Evolutionary conservation across 2,329 filamentous ascomycete species (phyloP), one percentile per base, ranked within the genome.

Genomic region (Fusarium sp.): DNA sequence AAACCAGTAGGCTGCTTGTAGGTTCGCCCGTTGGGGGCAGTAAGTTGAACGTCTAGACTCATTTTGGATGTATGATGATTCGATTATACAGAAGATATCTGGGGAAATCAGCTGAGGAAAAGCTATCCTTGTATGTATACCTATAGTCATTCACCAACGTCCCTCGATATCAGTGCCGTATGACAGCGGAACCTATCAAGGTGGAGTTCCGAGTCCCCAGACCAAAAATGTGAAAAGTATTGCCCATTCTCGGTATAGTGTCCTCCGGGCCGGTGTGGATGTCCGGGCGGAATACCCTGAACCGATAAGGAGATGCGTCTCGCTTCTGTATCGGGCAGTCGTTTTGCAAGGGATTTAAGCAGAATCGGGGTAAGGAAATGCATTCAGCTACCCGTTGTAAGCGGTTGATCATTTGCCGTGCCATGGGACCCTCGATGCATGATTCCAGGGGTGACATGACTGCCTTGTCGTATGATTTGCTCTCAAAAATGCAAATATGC

Each of bases 1-100:
- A 94, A 86, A 18, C 92, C 92, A 16, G 88, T 89, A 15, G 91
- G 91, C 79, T 92, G 90, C 35, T 82, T 84, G 74, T 92, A 93
- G 75, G 89, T 90, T 76, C 84, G 86, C 76, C 92, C 92, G 81
- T 94, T 94, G 16, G 81, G 81, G 15, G 81, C 81, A 41, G 74
- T 80, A 47, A 82, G 78, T 65, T 81, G 65, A 14, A 77, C 70
- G 44, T 77, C 61, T 38, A 75, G 38, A 36, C 60, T 74, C 75
- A 77, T 77, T 56, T 22, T 67, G 58, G 39, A 22, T 39, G 35
- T 35, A 24, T 26, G 31, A 62, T 63, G 39, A 44, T 48, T 53
- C 31, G 41, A 48, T 54, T 50, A 7, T 55, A 24, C 12, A 22
- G 14, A 41, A 5, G 36, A 20, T 57, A 13, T 44, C 41, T 51